Evolutionary conservation across 2,329 filamentous ascomycete genomes (phyloP).

Genomic region (Fusarium pseudonygamai): DNA sequence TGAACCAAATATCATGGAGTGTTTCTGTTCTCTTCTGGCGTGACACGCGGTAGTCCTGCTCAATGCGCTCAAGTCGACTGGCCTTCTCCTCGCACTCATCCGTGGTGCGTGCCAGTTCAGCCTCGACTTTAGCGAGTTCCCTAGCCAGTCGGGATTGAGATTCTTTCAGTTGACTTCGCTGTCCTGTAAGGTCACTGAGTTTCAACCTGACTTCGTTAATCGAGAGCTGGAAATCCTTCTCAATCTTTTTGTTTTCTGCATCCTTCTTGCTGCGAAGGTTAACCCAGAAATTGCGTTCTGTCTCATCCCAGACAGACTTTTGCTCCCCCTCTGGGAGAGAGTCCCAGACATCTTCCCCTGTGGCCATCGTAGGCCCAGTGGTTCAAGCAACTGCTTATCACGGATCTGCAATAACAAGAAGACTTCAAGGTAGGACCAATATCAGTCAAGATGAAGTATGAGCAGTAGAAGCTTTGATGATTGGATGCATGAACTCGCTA

Average conservation of each 20-base stretch:
- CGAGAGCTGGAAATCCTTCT: slow-evolving; percentile 40
- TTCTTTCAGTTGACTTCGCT: slow-evolving; percentile 43
- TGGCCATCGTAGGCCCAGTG: slow-evolving; percentile 31
- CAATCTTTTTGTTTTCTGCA: slow-evolving; percentile 34
- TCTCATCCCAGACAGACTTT: slow-evolving; percentile 49
- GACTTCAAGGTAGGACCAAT: not conserved
- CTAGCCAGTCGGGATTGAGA: slow-evolving; percentile 42
- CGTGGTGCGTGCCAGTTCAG: slow-evolving; percentile 48
- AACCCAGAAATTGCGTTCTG: slow-evolving; percentile 49
- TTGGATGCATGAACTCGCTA: slow-evolving; percentile 9
- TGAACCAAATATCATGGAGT: slow-evolving; percentile 41
- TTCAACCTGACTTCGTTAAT: slow-evolving; percentile 43
- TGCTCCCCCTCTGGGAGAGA: slow-evolving; percentile 46
- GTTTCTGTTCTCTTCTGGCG: slow-evolving; percentile 44
- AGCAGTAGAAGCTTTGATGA: not conserved
- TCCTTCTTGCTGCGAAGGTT: slow-evolving; percentile 42
- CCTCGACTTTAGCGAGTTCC: slow-evolving; percentile 50
- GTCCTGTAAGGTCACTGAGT: slow-evolving; percentile 43
- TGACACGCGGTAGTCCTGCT: slow-evolving; percentile 45
- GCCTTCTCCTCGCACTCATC: slow-evolving; percentile 46
- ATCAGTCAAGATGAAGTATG: not conserved
- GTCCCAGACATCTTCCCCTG: slow-evolving; percentile 42
- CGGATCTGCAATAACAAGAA: not conserved
- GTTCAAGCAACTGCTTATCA: not conserved
- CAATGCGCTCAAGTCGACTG: slow-evolving; percentile 47